A percentile compares a stretch with the other conserved stretches of the same genome.
Evolutionary conservation across 1,139 yeast species (phyloP).

Genomic region (Pichia sp.): DNA sequence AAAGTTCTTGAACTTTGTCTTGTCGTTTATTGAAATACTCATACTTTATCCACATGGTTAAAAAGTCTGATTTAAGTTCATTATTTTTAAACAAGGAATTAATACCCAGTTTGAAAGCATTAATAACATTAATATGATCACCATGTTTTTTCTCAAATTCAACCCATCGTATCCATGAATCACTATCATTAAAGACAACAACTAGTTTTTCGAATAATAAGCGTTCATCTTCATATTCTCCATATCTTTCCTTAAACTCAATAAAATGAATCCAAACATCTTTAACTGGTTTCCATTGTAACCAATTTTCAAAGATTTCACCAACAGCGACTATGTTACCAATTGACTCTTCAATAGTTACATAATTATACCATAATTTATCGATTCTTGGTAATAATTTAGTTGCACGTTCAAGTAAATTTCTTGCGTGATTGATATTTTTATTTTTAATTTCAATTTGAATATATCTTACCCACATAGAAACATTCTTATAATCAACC

Average conservation of each 20-base stretch:
- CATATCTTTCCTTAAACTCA: constrained; percentile 63
- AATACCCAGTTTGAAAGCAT: constrained; percentile 62
- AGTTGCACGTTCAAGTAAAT: constrained; percentile 73
- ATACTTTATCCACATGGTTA: constrained; percentile 64
- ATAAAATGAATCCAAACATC: constrained; percentile 74
- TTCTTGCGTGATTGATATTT: constrained; percentile 84
- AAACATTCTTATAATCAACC: constrained; percentile 66
- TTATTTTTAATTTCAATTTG: constrained; percentile 68
- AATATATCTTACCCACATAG: constrained; percentile 81
- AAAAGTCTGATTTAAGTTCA: constrained; percentile 34
- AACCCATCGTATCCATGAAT: constrained; percentile 64
- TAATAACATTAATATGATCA: constrained; percentile 41
- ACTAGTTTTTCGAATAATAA: constrained; percentile 53
- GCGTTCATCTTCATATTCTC: constrained; percentile 54
- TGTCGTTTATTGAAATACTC: constrained; percentile 57
- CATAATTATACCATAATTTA: constrained; percentile 81
- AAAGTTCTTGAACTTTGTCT: constrained; percentile 65
- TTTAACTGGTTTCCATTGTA: constrained; percentile 61
- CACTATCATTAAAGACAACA: constrained; percentile 42
- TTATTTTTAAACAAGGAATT: constrained; percentile 41
- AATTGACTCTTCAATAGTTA: constrained; percentile 75
- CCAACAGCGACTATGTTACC: constrained; percentile 61
- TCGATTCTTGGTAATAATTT: constrained; percentile 69
- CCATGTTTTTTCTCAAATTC: constrained; percentile 56
- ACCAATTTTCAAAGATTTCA: constrained; percentile 72